phyloP scores from a whole-genome alignment of 306 rosid species.

The Ormosia semicastrata region DNA sequence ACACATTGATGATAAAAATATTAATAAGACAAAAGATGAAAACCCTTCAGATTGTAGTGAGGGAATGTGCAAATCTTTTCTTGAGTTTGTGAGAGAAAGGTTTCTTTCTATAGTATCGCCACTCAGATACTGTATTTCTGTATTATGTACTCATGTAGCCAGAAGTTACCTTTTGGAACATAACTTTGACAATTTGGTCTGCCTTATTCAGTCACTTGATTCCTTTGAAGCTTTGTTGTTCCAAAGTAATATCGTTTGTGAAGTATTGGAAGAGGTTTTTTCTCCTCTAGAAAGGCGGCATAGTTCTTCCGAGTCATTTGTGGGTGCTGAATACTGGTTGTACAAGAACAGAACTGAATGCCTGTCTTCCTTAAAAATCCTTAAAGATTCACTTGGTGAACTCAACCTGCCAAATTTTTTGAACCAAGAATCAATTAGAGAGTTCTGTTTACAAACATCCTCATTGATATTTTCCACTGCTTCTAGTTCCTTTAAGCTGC shows the following conservation, averaged over 20 bases:
- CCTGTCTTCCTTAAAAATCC: conserved; percentile 39
- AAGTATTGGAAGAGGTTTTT: conserved; percentile 46
- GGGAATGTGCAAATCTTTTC: conserved; percentile 42
- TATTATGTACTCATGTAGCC: conserved; percentile 56
- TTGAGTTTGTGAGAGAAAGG: conserved; percentile 50
- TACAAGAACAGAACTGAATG: conserved; percentile 40
- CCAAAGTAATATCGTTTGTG: conserved; percentile 29
- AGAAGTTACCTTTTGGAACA: conserved; percentile 39
- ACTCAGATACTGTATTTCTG: conserved; percentile 39
- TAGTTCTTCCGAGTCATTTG: conserved; percentile 9
- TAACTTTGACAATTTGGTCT: conserved; percentile 33
- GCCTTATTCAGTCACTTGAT: conserved; percentile 30
- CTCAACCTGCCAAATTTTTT: conserved; percentile 45
- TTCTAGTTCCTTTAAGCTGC: conserved; percentile 62
- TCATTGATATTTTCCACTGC: conserved; percentile 68
- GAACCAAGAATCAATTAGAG: conserved; percentile 16
- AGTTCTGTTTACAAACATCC: conserved; percentile 59
- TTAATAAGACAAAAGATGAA: background rate
- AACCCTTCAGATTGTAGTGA: conserved; percentile 17
- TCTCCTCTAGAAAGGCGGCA: conserved; percentile 11
- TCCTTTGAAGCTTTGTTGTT: conserved; percentile 43
- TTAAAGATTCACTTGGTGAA: conserved; percentile 40
- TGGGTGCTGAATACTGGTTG: conserved; percentile 13
- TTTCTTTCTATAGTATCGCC: conserved; percentile 33
- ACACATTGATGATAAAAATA: background rate